These are phyloP conservation scores for Lupinus albus DNA, from an alignment of 306 rosid genomes.

Conservation along the genomic window DNA sequence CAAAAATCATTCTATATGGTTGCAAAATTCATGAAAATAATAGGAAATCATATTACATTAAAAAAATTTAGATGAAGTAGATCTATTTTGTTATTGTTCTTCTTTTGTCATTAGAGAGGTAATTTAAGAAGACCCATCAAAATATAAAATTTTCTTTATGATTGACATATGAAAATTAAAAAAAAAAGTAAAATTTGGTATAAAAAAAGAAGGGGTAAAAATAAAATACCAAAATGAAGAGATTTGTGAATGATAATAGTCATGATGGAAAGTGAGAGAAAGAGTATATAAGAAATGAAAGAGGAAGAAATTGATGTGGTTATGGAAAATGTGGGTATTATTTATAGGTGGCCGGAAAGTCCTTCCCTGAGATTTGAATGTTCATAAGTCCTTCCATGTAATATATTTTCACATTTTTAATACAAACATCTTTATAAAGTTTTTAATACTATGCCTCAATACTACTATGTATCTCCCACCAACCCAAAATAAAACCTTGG, in stretches of 20 bases:
- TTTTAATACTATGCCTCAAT: not conserved
- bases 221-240: slow-evolving; percentile 51
- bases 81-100: not conserved
- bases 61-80: not conserved
- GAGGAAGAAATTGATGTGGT: not conserved
- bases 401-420: slow-evolving; percentile 20
- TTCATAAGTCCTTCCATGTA: slow-evolving; percentile 71
- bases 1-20: not conserved
- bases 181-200: not conserved
- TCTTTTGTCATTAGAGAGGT: not conserved
- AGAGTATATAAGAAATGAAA: not conserved
- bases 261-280: slow-evolving; percentile 46
- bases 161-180: too few species aligned
- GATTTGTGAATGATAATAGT: slow-evolving; percentile 62
- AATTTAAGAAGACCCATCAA: not conserved
- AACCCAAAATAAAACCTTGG: not conserved
- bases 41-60: not conserved
- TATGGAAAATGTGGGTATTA: slow-evolving; percentile 46
- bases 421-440: slow-evolving; percentile 19
- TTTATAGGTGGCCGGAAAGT: slow-evolving; percentile 84
- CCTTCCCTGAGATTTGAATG: slow-evolving; percentile 83
- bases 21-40: not conserved
- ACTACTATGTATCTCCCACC: slow-evolving; percentile 35
- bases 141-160: not conserved
- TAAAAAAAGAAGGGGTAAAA: slow-evolving; percentile 18